Percentiles rank a stretch among this genome's conserved stretches.
These are phyloP conservation scores for Parastagonospora avenae DNA, from an alignment of 2,329 filamentous ascomycete genomes.

Conservation along the genomic window DNA sequence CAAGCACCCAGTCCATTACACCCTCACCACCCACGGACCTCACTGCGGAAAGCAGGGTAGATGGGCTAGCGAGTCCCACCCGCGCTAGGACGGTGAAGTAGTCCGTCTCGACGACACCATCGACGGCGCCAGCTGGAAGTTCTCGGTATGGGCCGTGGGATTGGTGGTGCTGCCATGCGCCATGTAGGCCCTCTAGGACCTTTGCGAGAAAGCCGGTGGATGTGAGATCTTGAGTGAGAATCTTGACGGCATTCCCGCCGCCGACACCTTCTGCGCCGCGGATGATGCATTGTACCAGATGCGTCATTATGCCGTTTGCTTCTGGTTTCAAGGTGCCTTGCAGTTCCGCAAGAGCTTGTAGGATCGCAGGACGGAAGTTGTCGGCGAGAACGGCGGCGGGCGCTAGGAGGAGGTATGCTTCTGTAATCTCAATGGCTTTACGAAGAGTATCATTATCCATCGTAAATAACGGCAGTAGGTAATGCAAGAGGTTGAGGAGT, in stretches of 20 bases:
- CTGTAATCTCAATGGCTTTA: constrained; percentile 56
- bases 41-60: constrained; percentile 65
- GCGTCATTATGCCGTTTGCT: constrained; percentile 53
- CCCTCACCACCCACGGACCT: constrained; percentile 41
- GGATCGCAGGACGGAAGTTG: constrained; percentile 46
- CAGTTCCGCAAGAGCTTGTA: constrained; percentile 49
- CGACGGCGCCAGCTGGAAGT: constrained; percentile 69
- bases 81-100: constrained; percentile 85
- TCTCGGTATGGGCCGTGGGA: constrained; percentile 75
- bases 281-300: constrained; percentile 54
- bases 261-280: constrained; percentile 58
- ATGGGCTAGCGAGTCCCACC: constrained; percentile 74
- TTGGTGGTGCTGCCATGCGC: constrained; percentile 64
- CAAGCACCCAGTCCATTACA: constrained; percentile 55
- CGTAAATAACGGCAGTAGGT: constrained; percentile 55
- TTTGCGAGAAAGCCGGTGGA: constrained; percentile 63
- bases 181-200: constrained; percentile 53
- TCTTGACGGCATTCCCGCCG: constrained; percentile 57
- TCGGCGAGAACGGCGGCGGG: constrained; percentile 54
- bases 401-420: constrained; percentile 55
- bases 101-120: constrained; percentile 78
- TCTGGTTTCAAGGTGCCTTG: constrained; percentile 55
- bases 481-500: constrained; percentile 49
- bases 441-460: constrained; percentile 56
- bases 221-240: constrained; percentile 60